Percentiles rank a stretch among this genome's conserved stretches.
Conservation (phyloP, 805 yeast species). For the Suhomyces tanzawaensis region DNA sequence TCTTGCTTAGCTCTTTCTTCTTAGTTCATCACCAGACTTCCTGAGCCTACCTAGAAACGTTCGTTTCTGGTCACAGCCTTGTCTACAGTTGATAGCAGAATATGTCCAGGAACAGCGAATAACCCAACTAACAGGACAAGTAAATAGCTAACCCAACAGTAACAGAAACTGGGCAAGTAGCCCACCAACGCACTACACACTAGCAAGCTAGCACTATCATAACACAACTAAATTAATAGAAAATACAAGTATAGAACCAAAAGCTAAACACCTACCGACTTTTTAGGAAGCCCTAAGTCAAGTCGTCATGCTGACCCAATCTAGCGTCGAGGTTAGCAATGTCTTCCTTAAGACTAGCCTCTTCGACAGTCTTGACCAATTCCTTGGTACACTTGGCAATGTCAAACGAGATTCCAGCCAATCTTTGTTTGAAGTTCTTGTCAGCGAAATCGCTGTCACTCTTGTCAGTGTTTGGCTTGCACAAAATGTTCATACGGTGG, state of each 20-base stretch:
- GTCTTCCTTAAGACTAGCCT: constrained; percentile 84
- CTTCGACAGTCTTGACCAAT: constrained; percentile 92
- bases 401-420: constrained; percentile 95
- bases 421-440: constrained; percentile 84
- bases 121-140: too few relatives aligned
- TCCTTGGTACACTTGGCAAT: constrained; percentile 96
- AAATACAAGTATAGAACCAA: constrained; percentile 3
- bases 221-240: too few relatives aligned
- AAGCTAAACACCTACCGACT: background rate
- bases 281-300: constrained; percentile 7
- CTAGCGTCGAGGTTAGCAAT: constrained; percentile 77
- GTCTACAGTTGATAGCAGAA: too few relatives aligned
- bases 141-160: too few relatives aligned
- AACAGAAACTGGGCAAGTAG: too few relatives aligned
- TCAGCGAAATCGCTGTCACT: constrained; percentile 71
- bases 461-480: constrained; percentile 43
- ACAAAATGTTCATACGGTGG: constrained; percentile 73
- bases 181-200: too few relatives aligned
- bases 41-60: too few relatives aligned
- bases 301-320: constrained; percentile 23
- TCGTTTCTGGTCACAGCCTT: too few relatives aligned
- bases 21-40: too few relatives aligned
- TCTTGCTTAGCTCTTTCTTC: too few relatives aligned
- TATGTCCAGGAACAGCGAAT: too few relatives aligned
- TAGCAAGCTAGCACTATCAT: too few relatives aligned